Evolutionary conservation across 768 basidiomycete genomes (phyloP).

Genomic region (Termitomyces sp.): DNA sequence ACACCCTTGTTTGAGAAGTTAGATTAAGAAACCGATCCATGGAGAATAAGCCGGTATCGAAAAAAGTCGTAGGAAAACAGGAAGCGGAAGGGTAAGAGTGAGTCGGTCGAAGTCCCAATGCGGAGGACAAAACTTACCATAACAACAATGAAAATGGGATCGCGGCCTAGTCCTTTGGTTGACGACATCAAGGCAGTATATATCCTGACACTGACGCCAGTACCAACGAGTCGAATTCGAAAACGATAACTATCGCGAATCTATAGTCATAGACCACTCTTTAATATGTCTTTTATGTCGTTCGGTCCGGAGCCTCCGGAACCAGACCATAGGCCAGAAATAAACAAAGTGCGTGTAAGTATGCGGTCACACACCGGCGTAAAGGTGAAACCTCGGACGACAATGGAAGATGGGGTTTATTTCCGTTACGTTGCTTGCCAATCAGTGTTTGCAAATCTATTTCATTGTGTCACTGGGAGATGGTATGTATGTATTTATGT

Average conservation of each 20-base stretch:
- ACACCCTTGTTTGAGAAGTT: slow-evolving; percentile 53
- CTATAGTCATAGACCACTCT: neutral
- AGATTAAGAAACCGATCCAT: neutral
- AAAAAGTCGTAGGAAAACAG: neutral
- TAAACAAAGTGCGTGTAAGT: too few species aligned
- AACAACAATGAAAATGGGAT: slow-evolving; percentile 16
- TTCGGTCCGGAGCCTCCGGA: neutral
- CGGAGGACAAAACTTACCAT: slow-evolving; percentile 16
- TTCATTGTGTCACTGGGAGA: too few species aligned
- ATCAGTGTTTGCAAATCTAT: neutral
- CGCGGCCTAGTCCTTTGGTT: neutral
- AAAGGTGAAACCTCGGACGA: neutral
- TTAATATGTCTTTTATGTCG: neutral
- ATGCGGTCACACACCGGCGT: too few species aligned
- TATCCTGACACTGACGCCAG: neutral
- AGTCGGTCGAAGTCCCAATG: neutral
- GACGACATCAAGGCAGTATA: neutral
- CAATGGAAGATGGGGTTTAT: too few species aligned
- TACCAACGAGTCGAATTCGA: neutral
- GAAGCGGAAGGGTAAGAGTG: neutral
- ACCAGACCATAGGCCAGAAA: neutral
- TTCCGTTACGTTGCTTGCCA: too few species aligned
- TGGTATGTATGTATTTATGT: neutral
- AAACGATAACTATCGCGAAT: neutral
- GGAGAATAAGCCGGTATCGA: neutral